phyloP scores from a whole-genome alignment of 2,329 filamentous ascomycete species.

The Bipolaris cookei region DNA sequence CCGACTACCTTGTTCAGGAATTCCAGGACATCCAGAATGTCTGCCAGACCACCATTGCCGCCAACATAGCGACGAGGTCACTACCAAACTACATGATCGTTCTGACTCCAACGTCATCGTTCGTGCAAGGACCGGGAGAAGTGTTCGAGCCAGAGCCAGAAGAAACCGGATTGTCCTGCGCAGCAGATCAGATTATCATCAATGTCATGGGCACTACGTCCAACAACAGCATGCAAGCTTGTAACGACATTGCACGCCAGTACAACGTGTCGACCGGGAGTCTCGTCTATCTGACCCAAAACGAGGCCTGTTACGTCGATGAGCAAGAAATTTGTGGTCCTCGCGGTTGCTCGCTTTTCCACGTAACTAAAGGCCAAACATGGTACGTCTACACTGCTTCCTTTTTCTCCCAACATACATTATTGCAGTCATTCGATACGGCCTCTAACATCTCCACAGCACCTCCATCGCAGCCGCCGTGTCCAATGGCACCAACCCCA shows the following conservation, averaged over 20 bases:
- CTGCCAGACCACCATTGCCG: neutral
- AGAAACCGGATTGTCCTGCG: neutral
- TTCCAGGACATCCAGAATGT: conserved; percentile 4
- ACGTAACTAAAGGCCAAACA: neutral
- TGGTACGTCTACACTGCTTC: neutral
- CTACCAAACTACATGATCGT: neutral
- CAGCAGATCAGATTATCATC: neutral
- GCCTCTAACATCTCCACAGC: neutral
- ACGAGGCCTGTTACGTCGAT: neutral
- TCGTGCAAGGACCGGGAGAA: neutral
- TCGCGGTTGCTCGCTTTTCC: neutral
- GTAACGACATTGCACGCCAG: neutral
- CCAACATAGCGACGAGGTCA: neutral
- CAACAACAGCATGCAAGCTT: neutral
- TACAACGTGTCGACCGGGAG: neutral
- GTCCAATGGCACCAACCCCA: neutral
- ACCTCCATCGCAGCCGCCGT: neutral
- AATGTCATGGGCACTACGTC: neutral
- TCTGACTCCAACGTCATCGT: neutral
- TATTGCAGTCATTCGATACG: neutral
- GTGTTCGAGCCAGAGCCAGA: neutral
- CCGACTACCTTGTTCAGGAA: conserved; percentile 3
- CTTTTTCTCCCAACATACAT: neutral
- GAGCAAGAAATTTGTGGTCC: neutral
- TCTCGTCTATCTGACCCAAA: neutral